Base-by-base conservation (phyloP, 331 rosid genomes). In the Quercus lobata region DNA sequence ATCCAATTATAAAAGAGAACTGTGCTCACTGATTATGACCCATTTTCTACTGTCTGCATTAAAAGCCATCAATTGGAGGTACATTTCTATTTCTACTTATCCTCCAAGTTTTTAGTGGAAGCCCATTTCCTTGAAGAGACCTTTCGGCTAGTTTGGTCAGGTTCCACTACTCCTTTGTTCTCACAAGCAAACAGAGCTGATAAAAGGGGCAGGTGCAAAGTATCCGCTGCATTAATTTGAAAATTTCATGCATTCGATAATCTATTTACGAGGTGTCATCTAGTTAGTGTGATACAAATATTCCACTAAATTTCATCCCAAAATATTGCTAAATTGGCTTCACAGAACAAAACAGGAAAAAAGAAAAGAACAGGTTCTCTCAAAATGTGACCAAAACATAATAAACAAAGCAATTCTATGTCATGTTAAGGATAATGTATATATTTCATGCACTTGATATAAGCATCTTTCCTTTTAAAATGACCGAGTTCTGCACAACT, bases 11-110 rank as follows among this genome's bases (percentile, higher is more conserved):
- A 46, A 71, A 46, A 74, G 54, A n/a, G 9, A 58, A 60, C 76
- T 41, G 81, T 71, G 24, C 21, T 4, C 44, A 10, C 57, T 76
- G 19, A 76, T 80, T 7, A 80, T 76, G 66, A 76, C 87, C 87
- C 87, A 84, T 71, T 72, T 35, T 65, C 32, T 52, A 14, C 76
- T 80, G 87, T 76, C 84, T 62, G 81, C 78, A 75, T 29, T 30
- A 41, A 63, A 49, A 2, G 6, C 22, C 16, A 32, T 16, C 11
- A 8, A 2, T 4, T 76, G 44, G 46, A 17, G 24, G 16, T 37
- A 25, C 11, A 53, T 56, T 46, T 61, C 25, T 29, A 69, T 53
- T 25, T 35, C 34, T 73, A 7, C 34, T 16, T 52, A 30, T 32
- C 53, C 9, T 71, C 29, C 52, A 57, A 55, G 32, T 19, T 35